Conservation (phyloP, 129 eudicot genomes). For the Flaveria brownii region DNA sequence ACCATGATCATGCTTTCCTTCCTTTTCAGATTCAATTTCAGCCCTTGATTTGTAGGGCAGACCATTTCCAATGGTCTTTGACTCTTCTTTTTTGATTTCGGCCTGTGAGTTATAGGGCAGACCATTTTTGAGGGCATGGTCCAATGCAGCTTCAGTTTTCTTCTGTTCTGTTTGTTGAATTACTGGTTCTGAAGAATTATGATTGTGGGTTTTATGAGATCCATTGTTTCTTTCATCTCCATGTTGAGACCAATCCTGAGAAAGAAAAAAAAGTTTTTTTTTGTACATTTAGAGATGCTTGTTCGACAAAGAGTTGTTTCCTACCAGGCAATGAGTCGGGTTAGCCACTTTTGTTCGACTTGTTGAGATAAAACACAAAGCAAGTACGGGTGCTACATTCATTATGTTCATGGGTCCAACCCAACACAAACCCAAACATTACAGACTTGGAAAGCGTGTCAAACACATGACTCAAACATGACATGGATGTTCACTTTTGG, state of each 20-base stretch:
- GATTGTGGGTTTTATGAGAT: constrained; percentile 25
- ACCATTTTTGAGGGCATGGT: not conserved
- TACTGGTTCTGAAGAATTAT: constrained; percentile 8
- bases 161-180: not conserved
- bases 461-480: too few relatives aligned
- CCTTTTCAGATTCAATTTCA: constrained; percentile 12
- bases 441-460: too few relatives aligned
- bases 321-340: not conserved
- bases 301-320: constrained; percentile 1
- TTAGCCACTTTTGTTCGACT: not conserved
- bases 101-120: not conserved
- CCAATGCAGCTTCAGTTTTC: not conserved
- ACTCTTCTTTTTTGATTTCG: constrained; percentile 10
- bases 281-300: not conserved
- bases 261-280: constrained; percentile 28
- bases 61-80: not conserved
- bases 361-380: too few relatives aligned
- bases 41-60: constrained; percentile 24
- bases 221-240: constrained; percentile 20
- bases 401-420: too few relatives aligned
- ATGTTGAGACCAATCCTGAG: constrained; percentile 43
- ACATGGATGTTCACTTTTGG: too few relatives aligned
- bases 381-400: too few relatives aligned
- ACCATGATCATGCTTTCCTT: constrained; percentile 25
- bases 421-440: too few relatives aligned